Evolutionary conservation across 805 yeast species (phyloP), one percentile per base, ranked within the genome.

Genomic region (Suhomyces tanzawaensis): DNA sequence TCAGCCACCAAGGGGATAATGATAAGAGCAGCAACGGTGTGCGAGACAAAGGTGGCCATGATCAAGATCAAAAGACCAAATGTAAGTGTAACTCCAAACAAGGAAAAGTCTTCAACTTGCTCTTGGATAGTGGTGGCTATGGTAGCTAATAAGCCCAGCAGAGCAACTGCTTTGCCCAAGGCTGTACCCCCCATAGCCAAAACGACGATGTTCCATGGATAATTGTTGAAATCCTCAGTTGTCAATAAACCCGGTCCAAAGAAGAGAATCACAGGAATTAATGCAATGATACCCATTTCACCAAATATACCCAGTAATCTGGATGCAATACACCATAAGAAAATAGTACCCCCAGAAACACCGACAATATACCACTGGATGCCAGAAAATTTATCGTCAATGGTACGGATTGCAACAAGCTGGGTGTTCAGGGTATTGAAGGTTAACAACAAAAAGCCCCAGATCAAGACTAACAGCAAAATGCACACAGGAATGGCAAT

Each of bases 101-200:
- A 60, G 6, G 87, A 79, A 45, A 85, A 74, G 22, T 74, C 80
- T 40, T 73, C 74, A n/a, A 91, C 85, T 41, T 74, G 64, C 2
- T 61, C 53, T 53, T 85, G 88, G 41, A 93, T 85, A 1, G 69
- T 58, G 3, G 64, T 48, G 0, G 99, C 98, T 42, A 90, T 82
- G 0, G 91, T 81, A 5, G 79, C 72, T 40, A 91, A 71, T 39
- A 91, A 69, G 0, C 98, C 98, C 1, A 96, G 87, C 7, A 93
- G 82, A 1, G 95, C 80, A 1, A 91, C 98, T 0, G 96, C 96
- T 58, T 88, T 89, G 40, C 99, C 99, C 36, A 91, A 69, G 0
- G 96, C 95, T 36, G 91, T 77, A 45, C 99, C 99, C 22, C 99
- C 99, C 99, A 91, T 93, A 3, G 98, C 97, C 46, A 91, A 71